These are phyloP conservation scores for Miscanthus lutarioriparius DNA, from an alignment of 176 grass and related monocot species.

Conservation along the genomic window DNA sequence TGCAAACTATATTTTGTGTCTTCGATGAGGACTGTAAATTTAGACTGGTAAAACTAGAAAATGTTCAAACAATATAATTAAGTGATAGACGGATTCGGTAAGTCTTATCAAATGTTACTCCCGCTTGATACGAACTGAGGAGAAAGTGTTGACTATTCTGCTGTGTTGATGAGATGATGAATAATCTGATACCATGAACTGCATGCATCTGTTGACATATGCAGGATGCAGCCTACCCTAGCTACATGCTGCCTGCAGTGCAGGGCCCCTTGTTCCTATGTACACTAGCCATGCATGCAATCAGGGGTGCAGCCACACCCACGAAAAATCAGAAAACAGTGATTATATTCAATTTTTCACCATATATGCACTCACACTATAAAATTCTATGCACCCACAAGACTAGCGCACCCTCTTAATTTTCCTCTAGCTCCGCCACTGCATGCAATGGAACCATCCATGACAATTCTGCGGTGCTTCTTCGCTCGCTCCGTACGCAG, in stretches of 20 bases:
- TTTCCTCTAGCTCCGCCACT: too few species aligned
- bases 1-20: background rate
- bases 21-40: background rate
- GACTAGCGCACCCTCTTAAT: too few species aligned
- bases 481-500: too few species aligned
- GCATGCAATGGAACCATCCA: background rate
- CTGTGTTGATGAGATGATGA: background rate
- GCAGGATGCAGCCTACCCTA: background rate
- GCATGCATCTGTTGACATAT: too few species aligned
- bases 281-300: too few species aligned
- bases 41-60: background rate
- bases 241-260: background rate
- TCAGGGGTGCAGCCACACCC: too few species aligned
- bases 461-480: background rate
- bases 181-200: background rate
- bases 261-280: too few species aligned
- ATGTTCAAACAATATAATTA: background rate
- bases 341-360: too few species aligned
- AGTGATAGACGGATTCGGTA: background rate
- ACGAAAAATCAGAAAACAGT: too few species aligned
- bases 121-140: too few species aligned
- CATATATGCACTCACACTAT: too few species aligned
- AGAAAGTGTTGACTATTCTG: background rate
- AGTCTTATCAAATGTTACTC: background rate
- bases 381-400: too few species aligned